These are phyloP conservation scores for Melampsora larici-populina DNA, from an alignment of 1,284 basidiomycete species.

Conservation along the genomic window DNA sequence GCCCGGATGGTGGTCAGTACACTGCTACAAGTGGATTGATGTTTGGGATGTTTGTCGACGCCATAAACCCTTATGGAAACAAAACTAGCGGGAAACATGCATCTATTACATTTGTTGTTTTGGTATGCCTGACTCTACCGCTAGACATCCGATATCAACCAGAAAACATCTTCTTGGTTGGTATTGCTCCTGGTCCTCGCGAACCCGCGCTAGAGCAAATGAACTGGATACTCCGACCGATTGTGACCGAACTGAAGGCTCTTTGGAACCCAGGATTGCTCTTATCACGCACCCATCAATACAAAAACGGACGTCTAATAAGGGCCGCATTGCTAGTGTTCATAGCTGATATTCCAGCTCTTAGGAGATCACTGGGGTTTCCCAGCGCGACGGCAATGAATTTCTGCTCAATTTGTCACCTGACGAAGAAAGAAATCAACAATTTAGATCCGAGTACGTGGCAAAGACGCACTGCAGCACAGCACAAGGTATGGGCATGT, in stretches of 20 bases:
- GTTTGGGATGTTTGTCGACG: constrained; percentile 17
- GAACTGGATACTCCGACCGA: no score
- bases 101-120: constrained; percentile 19
- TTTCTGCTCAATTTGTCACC: constrained; percentile 30
- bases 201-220: no score
- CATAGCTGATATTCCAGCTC: no score
- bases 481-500: no score
- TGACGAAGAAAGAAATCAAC: constrained; percentile 19
- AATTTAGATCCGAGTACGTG: constrained; percentile 26
- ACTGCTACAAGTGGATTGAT: not conserved
- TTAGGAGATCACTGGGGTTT: constrained; percentile 44
- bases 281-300: no score
- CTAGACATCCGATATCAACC: no score
- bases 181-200: constrained; percentile 55
- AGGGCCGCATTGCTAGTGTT: no score
- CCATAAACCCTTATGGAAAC: constrained; percentile 26
- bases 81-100: constrained; percentile 6
- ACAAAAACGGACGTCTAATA: no score
- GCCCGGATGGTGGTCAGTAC: not conserved
- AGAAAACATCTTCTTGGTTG: no score
- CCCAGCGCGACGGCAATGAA: constrained; percentile 4
- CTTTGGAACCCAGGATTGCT: no score
- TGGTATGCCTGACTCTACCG: no score
- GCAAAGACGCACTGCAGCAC: constrained; percentile 7
- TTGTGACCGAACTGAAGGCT: no score